These are phyloP conservation scores for Malassezia psittaci DNA, from an alignment of 1,284 basidiomycete genomes.

Conservation along the genomic window DNA sequence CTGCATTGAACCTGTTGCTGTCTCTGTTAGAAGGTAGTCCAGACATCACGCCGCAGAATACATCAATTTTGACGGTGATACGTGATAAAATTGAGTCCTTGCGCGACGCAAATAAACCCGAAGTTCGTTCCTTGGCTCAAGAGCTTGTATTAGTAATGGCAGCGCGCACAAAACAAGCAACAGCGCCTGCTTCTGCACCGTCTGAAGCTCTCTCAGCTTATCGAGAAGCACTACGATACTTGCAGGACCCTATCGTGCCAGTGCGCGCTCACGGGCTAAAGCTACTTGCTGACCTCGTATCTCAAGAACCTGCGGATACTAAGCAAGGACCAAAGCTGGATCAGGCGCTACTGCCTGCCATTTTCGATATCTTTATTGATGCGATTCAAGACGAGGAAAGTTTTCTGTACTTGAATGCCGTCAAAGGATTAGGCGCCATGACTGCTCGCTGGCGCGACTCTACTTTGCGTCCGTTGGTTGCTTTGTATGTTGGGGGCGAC, in stretches of 20 bases:
- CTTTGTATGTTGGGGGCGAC: slow-evolving; percentile 30
- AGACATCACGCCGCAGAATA: slow-evolving; percentile 19
- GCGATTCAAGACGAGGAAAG: slow-evolving; percentile 83
- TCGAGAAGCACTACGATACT: slow-evolving; percentile 71
- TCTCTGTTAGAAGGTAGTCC: slow-evolving; percentile 33
- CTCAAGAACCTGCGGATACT: slow-evolving; percentile 5
- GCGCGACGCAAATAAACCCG: slow-evolving; percentile 21
- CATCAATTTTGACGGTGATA: slow-evolving; percentile 34
- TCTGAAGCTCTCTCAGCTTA: slow-evolving; percentile 51
- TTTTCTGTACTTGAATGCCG: slow-evolving; percentile 85
- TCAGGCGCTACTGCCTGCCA: slow-evolving; percentile 59
- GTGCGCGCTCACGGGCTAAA: slow-evolving; percentile 74
- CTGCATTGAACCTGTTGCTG: slow-evolving; percentile 35
- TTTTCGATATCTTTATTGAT: slow-evolving; percentile 76
- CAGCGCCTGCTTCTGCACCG: background rate
- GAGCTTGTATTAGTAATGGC: slow-evolving; percentile 73
- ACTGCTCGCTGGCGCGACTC: slow-evolving; percentile 20
- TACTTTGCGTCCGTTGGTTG: slow-evolving; percentile 24
- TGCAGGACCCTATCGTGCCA: slow-evolving; percentile 87
- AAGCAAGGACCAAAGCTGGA: slow-evolving; percentile 19
- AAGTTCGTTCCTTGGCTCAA: slow-evolving; percentile 56
- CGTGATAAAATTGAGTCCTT: slow-evolving; percentile 23
- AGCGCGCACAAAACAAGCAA: slow-evolving; percentile 53
- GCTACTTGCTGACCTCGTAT: slow-evolving; percentile 34
- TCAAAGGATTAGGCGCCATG: slow-evolving; percentile 67